phyloP scores from a whole-genome alignment of 306 rosid genomes.

The Corylus heterophylla region DNA sequence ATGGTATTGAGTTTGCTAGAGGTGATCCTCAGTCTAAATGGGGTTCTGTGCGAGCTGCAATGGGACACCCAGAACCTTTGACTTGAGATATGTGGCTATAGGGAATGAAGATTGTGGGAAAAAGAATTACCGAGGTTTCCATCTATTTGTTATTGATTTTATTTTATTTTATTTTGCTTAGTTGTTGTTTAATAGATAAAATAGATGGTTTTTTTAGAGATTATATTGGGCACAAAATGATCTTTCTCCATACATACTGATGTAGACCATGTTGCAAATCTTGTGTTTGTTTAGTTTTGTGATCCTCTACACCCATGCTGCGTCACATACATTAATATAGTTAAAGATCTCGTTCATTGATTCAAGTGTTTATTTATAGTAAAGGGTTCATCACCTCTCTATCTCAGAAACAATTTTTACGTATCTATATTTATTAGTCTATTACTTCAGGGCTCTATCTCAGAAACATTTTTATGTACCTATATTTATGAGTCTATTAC shows the following conservation, averaged over 20 bases:
- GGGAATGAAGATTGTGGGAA: slow-evolving; percentile 82
- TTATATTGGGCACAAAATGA: neutral
- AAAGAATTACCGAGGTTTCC: slow-evolving; percentile 60
- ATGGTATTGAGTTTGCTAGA: slow-evolving; percentile 86
- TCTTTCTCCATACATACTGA: neutral
- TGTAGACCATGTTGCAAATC: too few relatives aligned
- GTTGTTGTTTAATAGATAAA: neutral
- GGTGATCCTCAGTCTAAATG: slow-evolving; percentile 62
- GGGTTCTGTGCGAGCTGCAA: slow-evolving; percentile 71
- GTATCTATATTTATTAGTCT: neutral
- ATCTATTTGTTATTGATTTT: slow-evolving; percentile 7
- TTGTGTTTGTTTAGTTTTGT: too few relatives aligned
- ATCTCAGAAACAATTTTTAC: neutral
- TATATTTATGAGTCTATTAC: neutral
- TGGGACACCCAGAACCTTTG: slow-evolving; percentile 85
- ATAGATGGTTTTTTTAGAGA: neutral
- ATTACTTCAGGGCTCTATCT: neutral
- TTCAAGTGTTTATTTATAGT: too few relatives aligned
- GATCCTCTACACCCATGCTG: too few relatives aligned
- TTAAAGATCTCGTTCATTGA: neutral
- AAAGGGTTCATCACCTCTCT: neutral
- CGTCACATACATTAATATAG: neutral
- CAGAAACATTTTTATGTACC: neutral
- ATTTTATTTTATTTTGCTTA: neutral
- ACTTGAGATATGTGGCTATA: slow-evolving; percentile 63